Conservation (phyloP, 1,284 basidiomycete species). For the Leccinum pachyderme region DNA sequence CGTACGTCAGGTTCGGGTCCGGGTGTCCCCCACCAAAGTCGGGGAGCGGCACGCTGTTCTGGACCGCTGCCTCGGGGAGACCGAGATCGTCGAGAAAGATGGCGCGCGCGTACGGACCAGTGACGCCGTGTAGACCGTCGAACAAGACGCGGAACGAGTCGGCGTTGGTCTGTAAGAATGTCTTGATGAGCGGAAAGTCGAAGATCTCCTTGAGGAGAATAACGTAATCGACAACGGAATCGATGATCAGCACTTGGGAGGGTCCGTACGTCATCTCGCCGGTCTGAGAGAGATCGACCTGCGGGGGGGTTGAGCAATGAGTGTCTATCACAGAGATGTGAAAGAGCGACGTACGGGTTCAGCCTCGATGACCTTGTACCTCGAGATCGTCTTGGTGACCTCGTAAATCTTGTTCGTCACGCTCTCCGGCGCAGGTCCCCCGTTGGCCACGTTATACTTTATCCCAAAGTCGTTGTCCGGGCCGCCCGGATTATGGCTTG, state of each 20-base stretch:
- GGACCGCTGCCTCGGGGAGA: slow-evolving; percentile 77
- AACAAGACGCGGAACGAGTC: slow-evolving; percentile 87
- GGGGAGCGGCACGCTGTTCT: slow-evolving; percentile 89
- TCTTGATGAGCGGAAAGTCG: slow-evolving; percentile 91
- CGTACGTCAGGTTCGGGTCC: slow-evolving; percentile 98
- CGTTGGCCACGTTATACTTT: slow-evolving; percentile 98
- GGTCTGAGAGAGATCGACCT: slow-evolving; percentile 82
- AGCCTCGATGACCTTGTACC: slow-evolving; percentile 85
- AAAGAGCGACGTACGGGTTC: slow-evolving; percentile 54
- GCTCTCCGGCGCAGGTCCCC: slow-evolving; percentile 93
- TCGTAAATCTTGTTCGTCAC: slow-evolving; percentile 95
- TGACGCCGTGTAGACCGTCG: slow-evolving; percentile 96
- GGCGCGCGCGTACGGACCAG: slow-evolving; percentile 92
- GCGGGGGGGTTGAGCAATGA: slow-evolving; percentile 1
- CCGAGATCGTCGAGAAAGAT: slow-evolving; percentile 87
- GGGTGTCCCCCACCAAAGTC: slow-evolving; percentile 98
- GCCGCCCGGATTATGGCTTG: slow-evolving; percentile 97
- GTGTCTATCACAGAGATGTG: no score
- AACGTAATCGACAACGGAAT: slow-evolving; percentile 92
- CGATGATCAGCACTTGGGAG: slow-evolving; percentile 87
- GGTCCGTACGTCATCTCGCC: slow-evolving; percentile 83
- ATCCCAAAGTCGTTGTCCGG: slow-evolving; percentile 98
- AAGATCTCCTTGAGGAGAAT: slow-evolving; percentile 86
- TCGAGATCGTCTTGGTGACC: slow-evolving; percentile 82
- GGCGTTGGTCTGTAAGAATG: slow-evolving; percentile 75